phyloP scores from a whole-genome alignment of 768 basidiomycete genomes.

The Calocera cornea region DNA sequence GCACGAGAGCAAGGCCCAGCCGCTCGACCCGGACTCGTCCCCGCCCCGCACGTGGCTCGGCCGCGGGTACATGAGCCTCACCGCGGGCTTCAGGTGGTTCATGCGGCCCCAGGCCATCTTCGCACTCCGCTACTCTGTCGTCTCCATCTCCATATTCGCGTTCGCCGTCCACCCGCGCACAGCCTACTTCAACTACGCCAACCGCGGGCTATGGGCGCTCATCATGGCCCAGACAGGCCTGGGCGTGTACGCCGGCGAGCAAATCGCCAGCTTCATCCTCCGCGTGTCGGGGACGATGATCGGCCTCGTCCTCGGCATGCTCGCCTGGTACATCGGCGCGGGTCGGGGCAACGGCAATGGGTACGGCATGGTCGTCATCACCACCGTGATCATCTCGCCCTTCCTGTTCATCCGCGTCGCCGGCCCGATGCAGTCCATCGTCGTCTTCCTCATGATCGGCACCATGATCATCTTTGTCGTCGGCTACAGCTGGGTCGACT shows the following conservation, averaged over 20 bases:
- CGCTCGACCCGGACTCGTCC: neutral
- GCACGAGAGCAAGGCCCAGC: neutral
- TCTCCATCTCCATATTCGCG: neutral
- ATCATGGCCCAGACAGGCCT: conserved; percentile 50
- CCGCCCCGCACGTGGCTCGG: conserved; percentile 10
- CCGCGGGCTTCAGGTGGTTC: neutral
- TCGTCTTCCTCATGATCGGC: neutral
- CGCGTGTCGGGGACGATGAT: conserved; percentile 35
- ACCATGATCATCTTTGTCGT: conserved; percentile 36
- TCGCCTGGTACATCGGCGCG: conserved; percentile 39
- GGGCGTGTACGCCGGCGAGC: conserved; percentile 44
- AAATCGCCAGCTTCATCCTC: conserved; percentile 34
- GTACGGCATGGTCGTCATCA: conserved; percentile 39
- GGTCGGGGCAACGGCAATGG: conserved; percentile 38
- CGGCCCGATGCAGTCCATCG: conserved; percentile 22
- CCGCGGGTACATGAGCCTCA: conserved; percentile 9
- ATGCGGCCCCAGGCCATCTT: conserved; percentile 2
- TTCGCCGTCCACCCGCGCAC: conserved; percentile 12
- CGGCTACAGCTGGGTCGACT: conserved; percentile 48
- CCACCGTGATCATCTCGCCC: conserved; percentile 36
- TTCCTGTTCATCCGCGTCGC: conserved; percentile 39
- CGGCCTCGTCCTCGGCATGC: conserved; percentile 33
- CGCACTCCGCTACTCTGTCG: neutral
- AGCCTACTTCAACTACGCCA: conserved; percentile 28
- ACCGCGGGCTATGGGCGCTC: conserved; percentile 42